phyloP scores from a whole-genome alignment of 345 rosid genomes.

The Corymbia maculata region DNA sequence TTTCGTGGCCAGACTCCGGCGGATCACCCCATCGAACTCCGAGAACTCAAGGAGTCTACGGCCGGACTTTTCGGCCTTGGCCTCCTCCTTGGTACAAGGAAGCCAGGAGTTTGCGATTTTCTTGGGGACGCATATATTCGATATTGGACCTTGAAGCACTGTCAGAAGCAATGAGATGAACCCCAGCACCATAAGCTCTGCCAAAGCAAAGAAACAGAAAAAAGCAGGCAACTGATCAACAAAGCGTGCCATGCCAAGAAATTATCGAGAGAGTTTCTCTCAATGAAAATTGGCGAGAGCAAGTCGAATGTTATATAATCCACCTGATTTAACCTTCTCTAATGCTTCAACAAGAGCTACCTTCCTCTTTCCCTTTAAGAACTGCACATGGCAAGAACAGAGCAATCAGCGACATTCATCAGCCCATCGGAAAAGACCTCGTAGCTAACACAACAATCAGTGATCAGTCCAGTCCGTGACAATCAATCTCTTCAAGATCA shows the following conservation, averaged over 20 bases:
- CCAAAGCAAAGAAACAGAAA: not conserved
- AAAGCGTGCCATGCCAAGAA: not conserved
- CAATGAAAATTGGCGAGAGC: not conserved
- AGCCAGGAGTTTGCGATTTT: slow-evolving; percentile 43
- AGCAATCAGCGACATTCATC: not conserved
- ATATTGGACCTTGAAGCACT: slow-evolving; percentile 33
- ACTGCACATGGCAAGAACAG: slow-evolving; percentile 18
- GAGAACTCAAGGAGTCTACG: slow-evolving; percentile 20
- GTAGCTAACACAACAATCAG: not conserved
- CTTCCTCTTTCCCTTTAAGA: slow-evolving; percentile 45
- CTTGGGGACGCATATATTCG: slow-evolving; percentile 53
- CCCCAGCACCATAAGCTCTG: slow-evolving; percentile 89
- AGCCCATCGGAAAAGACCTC: not conserved
- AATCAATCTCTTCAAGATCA: not conserved
- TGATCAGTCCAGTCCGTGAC: not conserved
- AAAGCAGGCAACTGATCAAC: not conserved
- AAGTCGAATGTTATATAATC: not conserved
- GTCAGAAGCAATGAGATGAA: slow-evolving; percentile 76
- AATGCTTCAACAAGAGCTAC: slow-evolving; percentile 70
- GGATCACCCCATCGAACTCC: slow-evolving; percentile 12
- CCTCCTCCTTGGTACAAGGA: slow-evolving; percentile 28
- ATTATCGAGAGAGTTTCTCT: not conserved
- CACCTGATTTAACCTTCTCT: slow-evolving; percentile 90
- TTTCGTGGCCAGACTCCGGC: slow-evolving; percentile 42
- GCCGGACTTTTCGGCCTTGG: not conserved